A percentile compares a stretch with the other conserved stretches of the same genome.
Conservation (phyloP, 768 basidiomycete genomes). For the Suillus spraguei region DNA sequence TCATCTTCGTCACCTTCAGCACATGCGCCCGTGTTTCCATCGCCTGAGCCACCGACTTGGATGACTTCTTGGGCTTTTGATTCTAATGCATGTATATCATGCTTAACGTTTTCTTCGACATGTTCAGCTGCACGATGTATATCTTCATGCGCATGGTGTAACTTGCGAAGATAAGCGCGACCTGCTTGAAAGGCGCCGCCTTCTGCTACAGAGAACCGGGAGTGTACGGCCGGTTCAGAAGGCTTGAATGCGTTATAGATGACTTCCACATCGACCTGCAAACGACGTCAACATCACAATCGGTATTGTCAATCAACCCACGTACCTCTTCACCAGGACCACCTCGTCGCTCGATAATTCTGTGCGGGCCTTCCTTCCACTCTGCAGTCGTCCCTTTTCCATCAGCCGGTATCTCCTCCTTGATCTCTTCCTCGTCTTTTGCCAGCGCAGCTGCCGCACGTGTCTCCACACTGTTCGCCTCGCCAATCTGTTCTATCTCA, state of each 20-base stretch:
- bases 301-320: conserved; percentile 2
- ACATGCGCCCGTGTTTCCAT: conserved; percentile 12
- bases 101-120: conserved; percentile 20
- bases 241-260: conserved; percentile 43
- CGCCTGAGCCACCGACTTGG: conserved; percentile 8
- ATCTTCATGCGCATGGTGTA: conserved; percentile 19
- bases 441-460: conserved; percentile 16
- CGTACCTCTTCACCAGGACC: conserved; percentile 72
- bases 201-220: conserved; percentile 7
- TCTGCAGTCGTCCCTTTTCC: conserved; percentile 45
- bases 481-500: conserved; percentile 16
- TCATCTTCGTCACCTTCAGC: conserved; percentile 44
- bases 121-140: conserved; percentile 30
- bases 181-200: conserved; percentile 9
- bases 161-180: conserved; percentile 17
- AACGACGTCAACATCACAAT: conserved; percentile 16
- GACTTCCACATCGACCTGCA: conserved; percentile 66
- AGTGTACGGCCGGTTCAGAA: conserved; percentile 13
- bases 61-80: conserved; percentile 19
- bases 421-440: conserved; percentile 23
- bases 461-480: conserved; percentile 5
- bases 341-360: conserved; percentile 60
- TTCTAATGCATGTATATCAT: conserved; percentile 19
- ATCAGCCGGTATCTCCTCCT: conserved; percentile 47
- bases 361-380: conserved; percentile 74